Evolutionary conservation across 2,329 filamentous ascomycete species (phyloP).

Genomic region (Xylariales sp.): DNA sequence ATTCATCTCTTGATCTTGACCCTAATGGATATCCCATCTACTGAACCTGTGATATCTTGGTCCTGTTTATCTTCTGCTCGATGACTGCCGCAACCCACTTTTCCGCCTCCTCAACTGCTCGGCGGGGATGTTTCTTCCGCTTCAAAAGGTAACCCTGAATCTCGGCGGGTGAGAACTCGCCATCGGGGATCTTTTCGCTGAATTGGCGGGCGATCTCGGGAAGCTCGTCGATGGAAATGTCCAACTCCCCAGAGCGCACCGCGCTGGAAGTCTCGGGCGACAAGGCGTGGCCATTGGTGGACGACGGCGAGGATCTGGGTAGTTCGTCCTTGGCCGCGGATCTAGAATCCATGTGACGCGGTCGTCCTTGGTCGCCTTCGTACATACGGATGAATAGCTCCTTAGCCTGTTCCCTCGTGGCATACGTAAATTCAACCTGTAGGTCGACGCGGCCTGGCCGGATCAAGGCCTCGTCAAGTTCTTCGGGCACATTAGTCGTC

Average conservation of each 20-base stretch:
- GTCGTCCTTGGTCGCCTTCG: constrained; percentile 55
- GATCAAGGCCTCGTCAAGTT: constrained; percentile 78
- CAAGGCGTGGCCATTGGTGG: constrained; percentile 24
- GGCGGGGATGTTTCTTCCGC: constrained; percentile 67
- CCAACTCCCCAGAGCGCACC: constrained; percentile 44
- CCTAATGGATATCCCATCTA: constrained; percentile 41
- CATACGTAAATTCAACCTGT: constrained; percentile 72
- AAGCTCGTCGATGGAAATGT: constrained; percentile 56
- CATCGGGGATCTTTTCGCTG: constrained; percentile 57
- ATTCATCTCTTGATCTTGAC: background rate
- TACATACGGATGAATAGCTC: constrained; percentile 74
- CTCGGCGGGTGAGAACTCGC: constrained; percentile 63
- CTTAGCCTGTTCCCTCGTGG: constrained; percentile 63
- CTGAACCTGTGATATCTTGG: constrained; percentile 62
- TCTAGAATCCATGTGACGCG: constrained; percentile 17
- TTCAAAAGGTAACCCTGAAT: constrained; percentile 74
- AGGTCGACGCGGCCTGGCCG: constrained; percentile 79
- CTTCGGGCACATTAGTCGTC: constrained; percentile 82
- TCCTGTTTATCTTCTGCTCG: constrained; percentile 62
- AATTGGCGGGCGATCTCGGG: constrained; percentile 61
- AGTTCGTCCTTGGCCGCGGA: constrained; percentile 15
- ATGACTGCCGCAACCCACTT: constrained; percentile 65
- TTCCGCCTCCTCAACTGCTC: constrained; percentile 64
- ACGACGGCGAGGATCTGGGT: background rate
- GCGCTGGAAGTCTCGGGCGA: constrained; percentile 35